Evolutionary conservation across 2,329 filamentous ascomycete genomes (phyloP).

Genomic region (Botryosphaeria dothidea): DNA sequence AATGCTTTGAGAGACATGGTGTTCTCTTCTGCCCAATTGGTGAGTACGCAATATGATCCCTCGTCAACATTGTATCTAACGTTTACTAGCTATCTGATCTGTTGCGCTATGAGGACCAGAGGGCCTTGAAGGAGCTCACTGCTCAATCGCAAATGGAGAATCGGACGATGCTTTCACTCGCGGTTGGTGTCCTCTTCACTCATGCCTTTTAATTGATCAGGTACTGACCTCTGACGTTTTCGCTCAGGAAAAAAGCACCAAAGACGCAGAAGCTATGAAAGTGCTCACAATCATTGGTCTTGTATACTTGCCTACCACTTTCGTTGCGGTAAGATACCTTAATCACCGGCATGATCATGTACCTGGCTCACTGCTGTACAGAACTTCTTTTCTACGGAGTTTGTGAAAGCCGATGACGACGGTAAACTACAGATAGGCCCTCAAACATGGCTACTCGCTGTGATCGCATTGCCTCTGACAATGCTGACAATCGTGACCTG

Average conservation of each 20-base stretch:
- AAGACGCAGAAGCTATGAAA: background rate
- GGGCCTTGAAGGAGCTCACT: conserved; percentile 11
- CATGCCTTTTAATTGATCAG: background rate
- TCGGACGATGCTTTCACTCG: background rate
- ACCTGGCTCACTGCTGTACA: background rate
- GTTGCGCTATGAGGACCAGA: conserved; percentile 19
- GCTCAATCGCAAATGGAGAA: background rate
- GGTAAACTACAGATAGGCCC: background rate
- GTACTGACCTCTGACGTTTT: background rate
- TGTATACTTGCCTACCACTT: background rate
- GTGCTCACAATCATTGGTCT: conserved; percentile 3
- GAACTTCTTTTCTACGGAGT: conserved; percentile 12
- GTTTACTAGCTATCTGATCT: conserved; percentile 18
- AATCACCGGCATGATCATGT: too few relatives aligned
- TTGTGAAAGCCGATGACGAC: background rate
- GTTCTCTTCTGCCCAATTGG: background rate
- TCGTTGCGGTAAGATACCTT: background rate
- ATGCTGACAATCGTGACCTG: background rate
- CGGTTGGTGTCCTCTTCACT: conserved; percentile 3
- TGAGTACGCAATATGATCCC: background rate
- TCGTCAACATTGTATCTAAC: background rate
- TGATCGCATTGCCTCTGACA: background rate
- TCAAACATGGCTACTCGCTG: background rate
- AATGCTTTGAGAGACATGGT: background rate
- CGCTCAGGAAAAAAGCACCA: background rate